Evolutionary conservation across 345 rosid genomes (phyloP), one percentile per base, ranked within the genome.

Genomic region (Turnera subulata): DNA sequence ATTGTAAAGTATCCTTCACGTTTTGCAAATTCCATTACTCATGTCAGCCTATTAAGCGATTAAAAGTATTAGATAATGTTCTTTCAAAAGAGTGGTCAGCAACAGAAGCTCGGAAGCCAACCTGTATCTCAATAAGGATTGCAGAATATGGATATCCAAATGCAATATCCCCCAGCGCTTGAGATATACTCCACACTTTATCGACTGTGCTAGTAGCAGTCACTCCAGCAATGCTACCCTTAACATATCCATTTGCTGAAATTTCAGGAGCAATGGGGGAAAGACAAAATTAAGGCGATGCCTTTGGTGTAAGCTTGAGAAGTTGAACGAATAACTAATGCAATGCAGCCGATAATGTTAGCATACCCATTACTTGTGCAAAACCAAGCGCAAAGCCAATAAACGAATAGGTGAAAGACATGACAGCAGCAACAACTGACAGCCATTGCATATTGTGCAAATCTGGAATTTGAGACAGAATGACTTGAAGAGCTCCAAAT

Each of bases 301-400:
- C 16, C 17, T 21, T 1, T 47, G n/a, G n/a, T n/a, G n/a, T n/a
- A n/a, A n/a, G n/a, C 1, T 9, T 1, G 13, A 2, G 9, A 51
- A 9, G 22, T 20, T 5, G 11, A 16, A 29, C 4, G 5, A n/a
- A 5, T 9, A 38, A 7, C 32, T 10, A 29, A 43, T 24, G 12
- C 25, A 19, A 4, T 4, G 25, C 17, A 45, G 46, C 17, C 20
- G 24, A 52, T 38, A 47, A 18, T 11, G 33, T 0, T 17, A 20
- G 2, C 6, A 7, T 73, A 83, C 85, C 82, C 48, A 72, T 53
- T 2, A 78, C 80, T 58, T 67, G 58, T 0, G 71, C 72, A 0
- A 81, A 1, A 48, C 86, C 84, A 47, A 84, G 86, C 44, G 56
- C 84, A 1, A 73, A 49, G 47, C 91, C 91, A 0, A 76, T 80